Conservation (phyloP, 345 rosid genomes). For the Ailanthus altissimus region DNA sequence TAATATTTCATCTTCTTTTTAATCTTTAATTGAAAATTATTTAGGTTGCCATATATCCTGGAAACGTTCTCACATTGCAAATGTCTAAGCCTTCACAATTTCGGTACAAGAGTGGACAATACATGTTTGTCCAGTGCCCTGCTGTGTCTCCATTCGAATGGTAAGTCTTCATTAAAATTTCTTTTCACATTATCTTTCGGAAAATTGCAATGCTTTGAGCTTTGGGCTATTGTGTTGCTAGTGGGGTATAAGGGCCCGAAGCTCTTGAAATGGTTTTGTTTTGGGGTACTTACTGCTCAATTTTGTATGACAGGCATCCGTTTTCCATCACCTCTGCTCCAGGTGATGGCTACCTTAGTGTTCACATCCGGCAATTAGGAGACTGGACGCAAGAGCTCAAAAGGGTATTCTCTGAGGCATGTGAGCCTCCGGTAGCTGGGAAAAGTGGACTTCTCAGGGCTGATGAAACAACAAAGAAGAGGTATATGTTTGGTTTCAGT, state of each 20-base stretch:
- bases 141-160: conserved; percentile 99
- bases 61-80: conserved; percentile 87
- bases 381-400: conserved; percentile 99
- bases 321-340: conserved; percentile 99
- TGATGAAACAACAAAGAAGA: conserved; percentile 85
- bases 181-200: neutral
- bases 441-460: conserved; percentile 99
- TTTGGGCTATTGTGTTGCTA: neutral
- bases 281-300: neutral
- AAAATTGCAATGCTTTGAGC: neutral
- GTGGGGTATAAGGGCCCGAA: neutral
- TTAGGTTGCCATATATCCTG: conserved; percentile 98
- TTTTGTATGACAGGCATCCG: conserved; percentile 78
- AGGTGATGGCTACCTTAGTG: conserved; percentile 86
- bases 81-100: conserved; percentile 96
- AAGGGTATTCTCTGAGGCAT: conserved; percentile 75
- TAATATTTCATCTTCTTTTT: too few relatives aligned
- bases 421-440: conserved; percentile 81
- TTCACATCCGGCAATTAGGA: conserved; percentile 92
- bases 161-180: conserved; percentile 35
- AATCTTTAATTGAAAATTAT: neutral
- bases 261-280: neutral
- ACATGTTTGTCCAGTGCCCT: conserved; percentile 98
- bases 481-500: conserved; percentile 33
- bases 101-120: conserved; percentile 93